Percentiles rank a stretch among this genome's conserved stretches.
Conservation (phyloP, 257 asterid species). For the Pogostemon cablin region DNA sequence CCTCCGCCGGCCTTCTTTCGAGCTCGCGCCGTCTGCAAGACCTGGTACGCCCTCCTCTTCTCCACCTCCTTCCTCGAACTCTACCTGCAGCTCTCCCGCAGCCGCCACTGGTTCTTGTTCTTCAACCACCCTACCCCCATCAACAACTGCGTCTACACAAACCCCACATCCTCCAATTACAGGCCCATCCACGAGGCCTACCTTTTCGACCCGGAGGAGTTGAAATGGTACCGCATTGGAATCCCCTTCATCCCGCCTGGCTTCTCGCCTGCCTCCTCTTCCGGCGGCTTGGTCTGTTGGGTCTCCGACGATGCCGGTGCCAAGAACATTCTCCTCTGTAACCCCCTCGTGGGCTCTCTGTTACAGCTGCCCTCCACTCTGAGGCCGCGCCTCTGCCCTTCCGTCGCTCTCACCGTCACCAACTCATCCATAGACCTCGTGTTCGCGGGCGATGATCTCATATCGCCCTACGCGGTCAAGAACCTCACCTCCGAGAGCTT, state of each 20-base stretch:
- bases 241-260: slow-evolving; percentile 73
- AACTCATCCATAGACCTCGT: slow-evolving; percentile 67
- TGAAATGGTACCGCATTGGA: slow-evolving; percentile 63
- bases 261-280: slow-evolving; percentile 67
- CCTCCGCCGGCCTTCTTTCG: slow-evolving; percentile 90
- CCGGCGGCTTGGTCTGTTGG: slow-evolving; percentile 80
- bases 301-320: slow-evolving; percentile 85
- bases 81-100: slow-evolving; percentile 61
- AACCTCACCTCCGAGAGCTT: slow-evolving; percentile 81
- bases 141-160: slow-evolving; percentile 50
- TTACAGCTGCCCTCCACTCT: slow-evolving; percentile 74
- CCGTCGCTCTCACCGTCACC: slow-evolving; percentile 64
- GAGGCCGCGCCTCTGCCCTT: slow-evolving; percentile 81
- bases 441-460: slow-evolving; percentile 87
- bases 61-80: slow-evolving; percentile 65
- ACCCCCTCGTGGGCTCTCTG: slow-evolving; percentile 61
- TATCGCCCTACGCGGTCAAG: slow-evolving; percentile 93
- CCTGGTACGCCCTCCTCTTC: slow-evolving; percentile 80
- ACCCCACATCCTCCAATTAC: slow-evolving; percentile 18
- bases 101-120: slow-evolving; percentile 75
- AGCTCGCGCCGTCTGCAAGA: slow-evolving; percentile 75
- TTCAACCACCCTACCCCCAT: slow-evolving; percentile 60
- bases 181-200: slow-evolving; percentile 50
- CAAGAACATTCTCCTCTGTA: slow-evolving; percentile 65
- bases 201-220: slow-evolving; percentile 65